phyloP scores from a whole-genome alignment of 805 yeast species.

The Pichia rugopelliculosa region DNA sequence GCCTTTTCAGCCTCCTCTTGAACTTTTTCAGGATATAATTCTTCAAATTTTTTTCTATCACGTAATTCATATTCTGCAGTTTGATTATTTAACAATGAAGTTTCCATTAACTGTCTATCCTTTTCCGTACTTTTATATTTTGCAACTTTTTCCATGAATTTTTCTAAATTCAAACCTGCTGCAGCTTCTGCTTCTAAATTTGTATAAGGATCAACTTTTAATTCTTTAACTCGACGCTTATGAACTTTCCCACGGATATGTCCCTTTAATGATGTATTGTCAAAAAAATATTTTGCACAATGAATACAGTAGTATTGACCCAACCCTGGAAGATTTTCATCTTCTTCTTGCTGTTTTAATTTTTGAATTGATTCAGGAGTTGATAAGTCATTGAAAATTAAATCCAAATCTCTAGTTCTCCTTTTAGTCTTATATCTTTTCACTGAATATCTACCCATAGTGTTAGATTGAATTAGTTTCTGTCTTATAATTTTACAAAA shows the following conservation, averaged over 20 bases:
- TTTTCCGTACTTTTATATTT: constrained; percentile 44
- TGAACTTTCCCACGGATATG: constrained; percentile 77
- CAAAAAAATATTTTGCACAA: constrained; percentile 88
- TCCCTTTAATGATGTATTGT: constrained; percentile 58
- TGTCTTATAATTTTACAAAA: not conserved
- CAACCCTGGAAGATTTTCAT: constrained; percentile 86
- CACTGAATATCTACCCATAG: constrained; percentile 83
- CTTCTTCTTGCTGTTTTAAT: constrained; percentile 74
- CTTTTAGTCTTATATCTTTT: constrained; percentile 85
- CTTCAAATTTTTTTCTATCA: constrained; percentile 24
- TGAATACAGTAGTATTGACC: constrained; percentile 94
- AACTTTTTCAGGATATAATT: constrained; percentile 20
- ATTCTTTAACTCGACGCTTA: constrained; percentile 73
- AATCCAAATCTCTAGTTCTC: constrained; percentile 78
- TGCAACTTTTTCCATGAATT: constrained; percentile 58
- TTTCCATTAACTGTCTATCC: constrained; percentile 39
- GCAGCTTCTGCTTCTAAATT: constrained; percentile 89
- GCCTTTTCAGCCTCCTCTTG: constrained; percentile 10
- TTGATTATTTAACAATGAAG: constrained; percentile 21
- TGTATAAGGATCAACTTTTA: constrained; percentile 76
- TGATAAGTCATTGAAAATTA: constrained; percentile 68
- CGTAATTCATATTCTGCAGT: constrained; percentile 27
- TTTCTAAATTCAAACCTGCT: constrained; percentile 65
- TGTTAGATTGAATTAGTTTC: not conserved
- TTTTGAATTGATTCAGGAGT: constrained; percentile 53